Evolutionary conservation across 345 rosid genomes (phyloP).

Genomic region (Capsella bursapastoris): DNA sequence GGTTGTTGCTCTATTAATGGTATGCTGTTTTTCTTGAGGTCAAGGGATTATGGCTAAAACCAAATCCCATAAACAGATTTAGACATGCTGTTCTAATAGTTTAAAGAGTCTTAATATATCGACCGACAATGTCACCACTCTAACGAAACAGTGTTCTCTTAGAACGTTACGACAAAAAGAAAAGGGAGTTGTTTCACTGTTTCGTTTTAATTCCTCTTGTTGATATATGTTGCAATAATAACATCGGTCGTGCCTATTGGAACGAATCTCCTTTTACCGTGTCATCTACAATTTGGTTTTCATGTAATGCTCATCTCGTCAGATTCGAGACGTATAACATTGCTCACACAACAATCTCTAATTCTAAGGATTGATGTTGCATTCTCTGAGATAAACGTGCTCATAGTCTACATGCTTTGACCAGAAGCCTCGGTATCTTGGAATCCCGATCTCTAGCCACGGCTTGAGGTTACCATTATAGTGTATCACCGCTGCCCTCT

Average conservation of each 20-base stretch:
- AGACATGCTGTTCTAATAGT: no score
- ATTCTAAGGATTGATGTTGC: constrained; percentile 73
- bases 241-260: constrained; percentile 1
- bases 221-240: not conserved
- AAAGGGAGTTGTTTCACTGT: no score
- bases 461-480: constrained; percentile 89
- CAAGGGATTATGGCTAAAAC: no score
- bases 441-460: constrained; percentile 82
- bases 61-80: no score
- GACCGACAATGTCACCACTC: no score
- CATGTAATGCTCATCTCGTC: constrained; percentile 30
- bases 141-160: no score
- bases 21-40: no score
- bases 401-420: constrained; percentile 65
- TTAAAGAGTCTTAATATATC: no score
- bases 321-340: constrained; percentile 20
- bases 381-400: constrained; percentile 60
- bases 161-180: no score
- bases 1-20: no score
- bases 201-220: no score
- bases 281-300: constrained; percentile 37
- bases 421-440: constrained; percentile 65
- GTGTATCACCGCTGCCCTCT: constrained; percentile 74
- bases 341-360: constrained; percentile 29
- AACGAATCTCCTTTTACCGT: constrained; percentile 13